Percentiles rank a stretch among this genome's conserved stretches.
Evolutionary conservation across 192 early-diverging fungal genomes (phyloP).

Genomic region (Coemansia sp.): DNA sequence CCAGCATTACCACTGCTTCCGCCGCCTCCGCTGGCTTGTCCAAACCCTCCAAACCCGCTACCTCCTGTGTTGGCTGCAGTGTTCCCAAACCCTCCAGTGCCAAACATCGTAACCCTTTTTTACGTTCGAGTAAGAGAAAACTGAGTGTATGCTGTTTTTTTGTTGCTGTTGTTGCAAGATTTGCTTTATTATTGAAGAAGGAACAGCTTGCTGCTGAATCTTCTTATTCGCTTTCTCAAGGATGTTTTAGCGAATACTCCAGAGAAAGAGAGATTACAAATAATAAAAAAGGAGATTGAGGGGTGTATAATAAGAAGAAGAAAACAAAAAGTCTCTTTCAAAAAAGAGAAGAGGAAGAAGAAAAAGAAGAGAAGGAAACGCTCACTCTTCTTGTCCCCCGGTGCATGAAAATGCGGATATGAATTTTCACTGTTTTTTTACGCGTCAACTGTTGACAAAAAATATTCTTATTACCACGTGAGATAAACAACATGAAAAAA

Average conservation of each 20-base stretch:
- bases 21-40: constrained; percentile 21
- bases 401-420: no score
- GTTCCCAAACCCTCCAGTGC: constrained; percentile 32
- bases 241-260: neutral
- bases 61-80: constrained; percentile 16
- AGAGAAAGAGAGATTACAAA: no score
- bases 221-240: constrained; percentile 1
- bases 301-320: no score
- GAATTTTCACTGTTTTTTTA: no score
- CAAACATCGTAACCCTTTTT: constrained; percentile 24
- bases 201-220: neutral
- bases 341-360: constrained; percentile 1
- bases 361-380: neutral
- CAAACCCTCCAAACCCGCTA: constrained; percentile 26
- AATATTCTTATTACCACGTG: no score
- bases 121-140: neutral
- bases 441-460: no score
- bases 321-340: neutral
- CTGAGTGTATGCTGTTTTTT: no score
- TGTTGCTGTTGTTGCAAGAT: neutral
- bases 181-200: neutral
- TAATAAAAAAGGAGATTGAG: no score
- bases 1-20: constrained; percentile 17
- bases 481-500: no score
- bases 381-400: no score